These are phyloP conservation scores for Collariella sp. DNA, from an alignment of 495 filamentous ascomycete species.

Conservation along the genomic window DNA sequence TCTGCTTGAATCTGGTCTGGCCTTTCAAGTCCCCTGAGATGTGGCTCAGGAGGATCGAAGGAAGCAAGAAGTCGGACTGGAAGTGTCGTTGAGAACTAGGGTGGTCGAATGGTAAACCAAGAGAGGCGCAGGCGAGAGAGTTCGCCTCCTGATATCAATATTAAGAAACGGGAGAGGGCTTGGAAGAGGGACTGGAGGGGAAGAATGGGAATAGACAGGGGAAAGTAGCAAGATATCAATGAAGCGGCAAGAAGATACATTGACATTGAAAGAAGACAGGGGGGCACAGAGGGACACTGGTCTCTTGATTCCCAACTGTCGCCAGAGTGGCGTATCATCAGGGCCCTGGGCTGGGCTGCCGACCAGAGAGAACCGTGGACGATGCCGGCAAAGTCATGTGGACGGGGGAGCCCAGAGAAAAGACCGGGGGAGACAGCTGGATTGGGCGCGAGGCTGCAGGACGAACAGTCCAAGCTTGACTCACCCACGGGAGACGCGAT, in stretches of 20 bases:
- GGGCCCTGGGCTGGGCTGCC: constrained; percentile 6
- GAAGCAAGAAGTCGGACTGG: not conserved
- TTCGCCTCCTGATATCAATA: constrained; percentile 1
- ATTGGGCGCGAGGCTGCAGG: constrained; percentile 17
- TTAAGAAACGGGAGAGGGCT: constrained; percentile 10
- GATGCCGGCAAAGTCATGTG: constrained; percentile 16
- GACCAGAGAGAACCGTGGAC: not conserved
- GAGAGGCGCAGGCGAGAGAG: constrained; percentile 5
- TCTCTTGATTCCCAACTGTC: not conserved
- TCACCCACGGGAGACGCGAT: constrained; percentile 6
- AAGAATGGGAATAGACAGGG: not conserved
- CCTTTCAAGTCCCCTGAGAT: constrained; percentile 3
- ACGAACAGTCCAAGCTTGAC: constrained; percentile 2
- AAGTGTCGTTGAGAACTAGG: not conserved
- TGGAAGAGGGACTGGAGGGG: constrained; percentile 1
- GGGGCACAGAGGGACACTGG: not conserved
- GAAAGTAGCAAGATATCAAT: constrained; percentile 18
- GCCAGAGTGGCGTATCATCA: constrained; percentile 10
- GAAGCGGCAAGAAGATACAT: constrained; percentile 7
- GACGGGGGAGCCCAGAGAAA: not conserved
- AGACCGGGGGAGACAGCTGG: constrained; percentile 4
- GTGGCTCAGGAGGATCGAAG: constrained; percentile 2
- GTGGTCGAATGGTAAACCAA: constrained; percentile 1
- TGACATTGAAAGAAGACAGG: constrained; percentile 1
- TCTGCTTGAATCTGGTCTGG: constrained; percentile 5